These are phyloP conservation scores for Apostasia shenzhenica DNA, from an alignment of 106 monocot species.

Conservation along the genomic window DNA sequence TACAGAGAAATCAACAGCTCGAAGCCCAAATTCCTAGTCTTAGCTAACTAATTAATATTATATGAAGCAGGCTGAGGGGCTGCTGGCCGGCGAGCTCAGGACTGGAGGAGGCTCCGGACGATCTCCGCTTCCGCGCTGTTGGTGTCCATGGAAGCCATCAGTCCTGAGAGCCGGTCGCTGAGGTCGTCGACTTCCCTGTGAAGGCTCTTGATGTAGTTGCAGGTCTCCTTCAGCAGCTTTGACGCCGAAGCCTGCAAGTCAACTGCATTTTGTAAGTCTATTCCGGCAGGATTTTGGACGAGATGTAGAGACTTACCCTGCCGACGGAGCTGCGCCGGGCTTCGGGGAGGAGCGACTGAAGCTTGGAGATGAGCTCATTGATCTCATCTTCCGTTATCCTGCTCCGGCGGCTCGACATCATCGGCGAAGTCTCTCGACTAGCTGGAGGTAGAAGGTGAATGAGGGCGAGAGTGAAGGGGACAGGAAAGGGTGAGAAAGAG, in stretches of 20 bases:
- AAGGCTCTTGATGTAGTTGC: conserved; percentile 66
- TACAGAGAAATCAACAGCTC: background rate
- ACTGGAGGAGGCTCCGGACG: conserved; percentile 43
- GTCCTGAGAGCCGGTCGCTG: conserved; percentile 44
- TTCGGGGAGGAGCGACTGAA: conserved; percentile 65
- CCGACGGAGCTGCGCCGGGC: conserved; percentile 34
- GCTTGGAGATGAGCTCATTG: conserved; percentile 72
- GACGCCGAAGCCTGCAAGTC: conserved; percentile 41
- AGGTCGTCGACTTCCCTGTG: conserved; percentile 58
- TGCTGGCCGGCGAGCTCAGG: background rate
- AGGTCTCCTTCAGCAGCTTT: conserved; percentile 68
- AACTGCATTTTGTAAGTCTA: background rate
- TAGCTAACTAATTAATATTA: background rate
- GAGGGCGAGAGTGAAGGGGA: conserved; percentile 13
- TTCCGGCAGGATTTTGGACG: background rate
- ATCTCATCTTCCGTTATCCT: conserved; percentile 60
- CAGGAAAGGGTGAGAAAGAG: conserved; percentile 4
- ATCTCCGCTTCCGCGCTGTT: conserved; percentile 58
- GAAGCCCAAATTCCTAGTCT: background rate
- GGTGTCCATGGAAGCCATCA: conserved; percentile 50
- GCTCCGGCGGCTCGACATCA: conserved; percentile 39
- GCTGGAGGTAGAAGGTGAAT: background rate
- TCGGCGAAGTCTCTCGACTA: background rate
- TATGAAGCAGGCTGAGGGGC: background rate
- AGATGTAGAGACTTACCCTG: conserved; percentile 25